Evolutionary conservation across 768 basidiomycete species (phyloP), one percentile per base, ranked within the genome.

Genomic region (Tricholoma bakamatsutake): DNA sequence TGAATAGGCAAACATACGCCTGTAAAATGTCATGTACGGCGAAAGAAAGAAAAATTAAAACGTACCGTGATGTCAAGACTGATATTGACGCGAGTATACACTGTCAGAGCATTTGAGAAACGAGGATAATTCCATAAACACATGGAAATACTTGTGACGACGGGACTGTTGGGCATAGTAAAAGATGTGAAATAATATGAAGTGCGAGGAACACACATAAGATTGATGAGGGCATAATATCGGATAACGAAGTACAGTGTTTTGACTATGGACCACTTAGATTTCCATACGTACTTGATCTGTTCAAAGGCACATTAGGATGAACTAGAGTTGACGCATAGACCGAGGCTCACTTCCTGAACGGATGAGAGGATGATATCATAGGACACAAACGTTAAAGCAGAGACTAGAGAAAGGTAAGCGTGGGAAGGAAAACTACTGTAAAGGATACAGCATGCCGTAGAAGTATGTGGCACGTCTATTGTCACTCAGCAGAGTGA

Each of bases 281-380:
- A 51, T 51, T 21, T 18, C 50, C 50, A 51, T 17, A 51, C 37
- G 13, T 51, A 51, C 39, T 37, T 51, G n/a, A 39, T n/a, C 50
- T 51, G 15, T 21, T 18, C 42, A 43, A 24, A 18, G 24, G 2
- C 42, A 11, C 4, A 11, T 43, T 12, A 18, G 12, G 4, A 7
- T 15, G 10, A 43, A 6, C 9, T 21, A 11, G 8, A 43, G 7
- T 5, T 9, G 21, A 21, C 9, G 18, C 3, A 15, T 10, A 10
- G 15, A 10, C 42, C 4, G 5, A 39, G 15, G 21, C 42, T 9
- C 17, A 43, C 42, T 10, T 43, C 42, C 21, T 43, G 18, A 9
- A 18, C 42, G 10, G 21, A 21, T 4, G 42, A 43, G 18, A 43
- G 7, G 2, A 43, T 12, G 42, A 43, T 43, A 24, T 43, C 42